These are phyloP conservation scores for Nakaseomyces delphensis DNA, from an alignment of 1,139 yeast genomes.

Conservation along the genomic window DNA sequence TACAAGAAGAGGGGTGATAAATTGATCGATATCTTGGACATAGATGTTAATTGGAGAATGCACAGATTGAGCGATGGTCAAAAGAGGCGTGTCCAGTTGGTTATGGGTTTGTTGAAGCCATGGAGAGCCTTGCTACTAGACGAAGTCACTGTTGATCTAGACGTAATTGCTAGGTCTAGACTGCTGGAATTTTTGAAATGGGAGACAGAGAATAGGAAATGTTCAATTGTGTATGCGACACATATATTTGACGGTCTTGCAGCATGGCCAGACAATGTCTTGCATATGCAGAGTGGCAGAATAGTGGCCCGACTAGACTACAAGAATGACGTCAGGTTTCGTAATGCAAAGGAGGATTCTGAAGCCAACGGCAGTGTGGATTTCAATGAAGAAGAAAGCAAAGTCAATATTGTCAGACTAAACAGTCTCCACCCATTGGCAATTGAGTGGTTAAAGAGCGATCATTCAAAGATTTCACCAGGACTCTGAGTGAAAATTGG, in stretches of 20 bases:
- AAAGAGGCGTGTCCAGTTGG: constrained; percentile 83
- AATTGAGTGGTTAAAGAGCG: constrained; percentile 51
- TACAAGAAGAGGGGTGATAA: constrained; percentile 68
- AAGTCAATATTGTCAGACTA: constrained; percentile 37
- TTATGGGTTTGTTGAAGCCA: constrained; percentile 86
- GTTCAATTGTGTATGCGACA: constrained; percentile 83
- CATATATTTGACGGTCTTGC: constrained; percentile 94
- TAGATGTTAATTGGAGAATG: constrained; percentile 89
- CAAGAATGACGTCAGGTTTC: constrained; percentile 32
- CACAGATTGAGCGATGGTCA: constrained; percentile 89
- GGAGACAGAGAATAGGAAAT: constrained; percentile 60
- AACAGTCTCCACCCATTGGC: constrained; percentile 65
- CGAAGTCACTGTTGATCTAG: constrained; percentile 93
- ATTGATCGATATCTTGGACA: constrained; percentile 67
- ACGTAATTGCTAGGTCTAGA: constrained; percentile 78
- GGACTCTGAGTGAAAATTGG: neutral
- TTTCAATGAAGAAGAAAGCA: constrained; percentile 13
- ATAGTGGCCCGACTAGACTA: constrained; percentile 32
- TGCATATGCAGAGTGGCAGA: constrained; percentile 71
- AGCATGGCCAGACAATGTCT: constrained; percentile 75
- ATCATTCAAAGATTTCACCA: constrained; percentile 22
- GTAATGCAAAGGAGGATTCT: constrained; percentile 12
- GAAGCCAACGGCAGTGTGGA: constrained; percentile 15
- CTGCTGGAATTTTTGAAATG: constrained; percentile 56
- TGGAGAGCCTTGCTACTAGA: constrained; percentile 80